Evolutionary conservation across 1,284 basidiomycete genomes (phyloP).

Genomic region (Irpex sp.): DNA sequence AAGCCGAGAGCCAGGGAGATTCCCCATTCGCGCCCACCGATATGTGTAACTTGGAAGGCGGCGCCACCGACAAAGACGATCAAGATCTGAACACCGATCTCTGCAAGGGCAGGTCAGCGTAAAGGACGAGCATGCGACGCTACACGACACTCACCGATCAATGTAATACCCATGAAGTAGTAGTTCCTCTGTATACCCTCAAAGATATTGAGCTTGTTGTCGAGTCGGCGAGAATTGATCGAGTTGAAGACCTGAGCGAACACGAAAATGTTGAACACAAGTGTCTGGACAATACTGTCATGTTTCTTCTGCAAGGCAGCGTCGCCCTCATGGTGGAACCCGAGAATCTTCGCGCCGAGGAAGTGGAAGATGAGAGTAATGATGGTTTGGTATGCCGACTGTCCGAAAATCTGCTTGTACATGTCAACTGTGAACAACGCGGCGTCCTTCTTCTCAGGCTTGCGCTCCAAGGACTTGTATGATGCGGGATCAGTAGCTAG

Average conservation of each 20-base stretch:
- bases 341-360: slow-evolving; percentile 71
- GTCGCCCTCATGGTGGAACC: slow-evolving; percentile 41
- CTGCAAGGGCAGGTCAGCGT: slow-evolving; percentile 36
- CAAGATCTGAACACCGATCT: slow-evolving; percentile 83
- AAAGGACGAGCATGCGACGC: slow-evolving; percentile 1
- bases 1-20: slow-evolving; percentile 87
- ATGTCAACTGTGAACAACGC: slow-evolving; percentile 90
- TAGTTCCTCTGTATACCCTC: slow-evolving; percentile 78
- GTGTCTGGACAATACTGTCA: slow-evolving; percentile 67
- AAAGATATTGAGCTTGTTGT: slow-evolving; percentile 87
- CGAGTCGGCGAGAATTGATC: slow-evolving; percentile 86
- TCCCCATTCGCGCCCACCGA: slow-evolving; percentile 87
- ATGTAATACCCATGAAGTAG: slow-evolving; percentile 87
- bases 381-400: slow-evolving; percentile 85
- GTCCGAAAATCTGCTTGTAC: slow-evolving; percentile 93
- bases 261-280: slow-evolving; percentile 97
- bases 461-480: slow-evolving; percentile 77
- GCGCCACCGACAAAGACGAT: slow-evolving; percentile 92
- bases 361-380: slow-evolving; percentile 92
- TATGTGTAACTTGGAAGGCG: slow-evolving; percentile 86
- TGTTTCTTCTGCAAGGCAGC: slow-evolving; percentile 32
- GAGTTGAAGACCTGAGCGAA: slow-evolving; percentile 97
- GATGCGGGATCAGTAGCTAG: slow-evolving; percentile 95
- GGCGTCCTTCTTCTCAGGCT: slow-evolving; percentile 85
- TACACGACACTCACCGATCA: slow-evolving; percentile 56